Evolutionary conservation across 306 rosid genomes (phyloP).

Genomic region (Crotalaria pallida): DNA sequence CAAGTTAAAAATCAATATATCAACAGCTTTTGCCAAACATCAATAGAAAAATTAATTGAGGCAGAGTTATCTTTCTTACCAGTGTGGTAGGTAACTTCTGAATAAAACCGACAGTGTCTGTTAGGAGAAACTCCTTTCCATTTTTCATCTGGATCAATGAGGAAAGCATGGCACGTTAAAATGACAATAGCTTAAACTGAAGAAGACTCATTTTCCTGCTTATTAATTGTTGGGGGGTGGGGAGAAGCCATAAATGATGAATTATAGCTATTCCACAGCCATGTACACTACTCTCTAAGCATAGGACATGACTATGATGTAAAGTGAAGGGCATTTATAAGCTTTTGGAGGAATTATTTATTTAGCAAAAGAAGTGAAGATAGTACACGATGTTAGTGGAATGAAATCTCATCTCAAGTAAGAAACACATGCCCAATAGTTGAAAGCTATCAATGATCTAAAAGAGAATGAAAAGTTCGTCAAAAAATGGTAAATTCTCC

Average conservation of each 20-base stretch:
- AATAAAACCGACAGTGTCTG: conserved; percentile 97
- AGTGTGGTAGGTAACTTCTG: conserved; percentile 93
- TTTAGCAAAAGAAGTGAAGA: conserved; percentile 3
- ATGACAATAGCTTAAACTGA: conserved; percentile 7
- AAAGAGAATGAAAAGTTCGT: not conserved
- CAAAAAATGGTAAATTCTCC: conserved; percentile 5
- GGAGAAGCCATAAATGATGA: not conserved
- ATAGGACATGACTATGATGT: not conserved
- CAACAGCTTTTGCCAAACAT: not conserved
- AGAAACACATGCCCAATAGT: not conserved
- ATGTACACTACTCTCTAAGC: not conserved
- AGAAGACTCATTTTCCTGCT: not conserved
- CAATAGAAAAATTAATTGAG: conserved; percentile 12
- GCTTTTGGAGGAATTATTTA: conserved; percentile 6
- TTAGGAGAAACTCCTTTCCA: conserved; percentile 91
- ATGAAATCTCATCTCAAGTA: conserved; percentile 1
- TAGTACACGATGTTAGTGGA: not conserved
- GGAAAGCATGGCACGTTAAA: conserved; percentile 21
- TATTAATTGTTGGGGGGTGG: not conserved
- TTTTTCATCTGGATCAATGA: conserved; percentile 62
- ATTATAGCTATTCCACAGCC: conserved; percentile 10
- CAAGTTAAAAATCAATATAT: not conserved
- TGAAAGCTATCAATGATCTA: conserved; percentile 15
- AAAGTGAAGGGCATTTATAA: not conserved
- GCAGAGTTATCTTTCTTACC: conserved; percentile 45